A percentile compares a stretch with the other conserved stretches of the same genome.
These are phyloP conservation scores for Aegilops umbellulata DNA, from an alignment of 176 grass and related monocot genomes.

Conservation along the genomic window DNA sequence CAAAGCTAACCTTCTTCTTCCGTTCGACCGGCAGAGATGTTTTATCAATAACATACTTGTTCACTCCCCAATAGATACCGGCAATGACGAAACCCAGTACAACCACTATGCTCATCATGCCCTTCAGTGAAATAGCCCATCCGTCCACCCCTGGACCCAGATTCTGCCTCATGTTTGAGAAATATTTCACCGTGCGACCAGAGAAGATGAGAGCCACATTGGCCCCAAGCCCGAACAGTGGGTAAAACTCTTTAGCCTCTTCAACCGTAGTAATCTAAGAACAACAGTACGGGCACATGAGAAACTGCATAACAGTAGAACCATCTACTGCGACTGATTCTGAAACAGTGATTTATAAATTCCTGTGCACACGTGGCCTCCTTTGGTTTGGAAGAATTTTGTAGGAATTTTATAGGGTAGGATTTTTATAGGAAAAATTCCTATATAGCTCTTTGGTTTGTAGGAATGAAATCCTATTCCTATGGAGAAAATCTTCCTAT, in stretches of 20 bases:
- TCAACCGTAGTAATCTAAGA: constrained; percentile 93
- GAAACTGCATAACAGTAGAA: not conserved
- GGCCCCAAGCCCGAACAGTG: constrained; percentile 86
- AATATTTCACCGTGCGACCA: constrained; percentile 89
- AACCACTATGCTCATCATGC: constrained; percentile 99
- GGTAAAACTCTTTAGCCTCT: constrained; percentile 99
- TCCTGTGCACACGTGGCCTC: not conserved
- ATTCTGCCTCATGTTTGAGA: constrained; percentile 87
- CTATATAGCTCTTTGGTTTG: no score
- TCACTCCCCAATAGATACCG: constrained; percentile 83
- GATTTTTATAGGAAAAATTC: no score
- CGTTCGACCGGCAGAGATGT: constrained; percentile 61
- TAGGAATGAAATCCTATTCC: no score
- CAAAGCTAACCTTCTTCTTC: constrained; percentile 80
- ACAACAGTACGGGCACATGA: not conserved
- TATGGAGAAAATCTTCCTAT: no score
- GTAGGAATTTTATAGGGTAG: no score
- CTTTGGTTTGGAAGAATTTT: no score
- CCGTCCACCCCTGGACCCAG: constrained; percentile 92
- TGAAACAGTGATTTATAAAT: not conserved
- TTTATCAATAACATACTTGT: constrained; percentile 71
- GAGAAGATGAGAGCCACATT: constrained; percentile 98
- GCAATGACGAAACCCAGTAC: constrained; percentile 67
- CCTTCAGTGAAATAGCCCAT: constrained; percentile 89
- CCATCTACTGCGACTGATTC: not conserved